phyloP scores from a whole-genome alignment of 345 rosid species.

The Triadica sebifera region DNA sequence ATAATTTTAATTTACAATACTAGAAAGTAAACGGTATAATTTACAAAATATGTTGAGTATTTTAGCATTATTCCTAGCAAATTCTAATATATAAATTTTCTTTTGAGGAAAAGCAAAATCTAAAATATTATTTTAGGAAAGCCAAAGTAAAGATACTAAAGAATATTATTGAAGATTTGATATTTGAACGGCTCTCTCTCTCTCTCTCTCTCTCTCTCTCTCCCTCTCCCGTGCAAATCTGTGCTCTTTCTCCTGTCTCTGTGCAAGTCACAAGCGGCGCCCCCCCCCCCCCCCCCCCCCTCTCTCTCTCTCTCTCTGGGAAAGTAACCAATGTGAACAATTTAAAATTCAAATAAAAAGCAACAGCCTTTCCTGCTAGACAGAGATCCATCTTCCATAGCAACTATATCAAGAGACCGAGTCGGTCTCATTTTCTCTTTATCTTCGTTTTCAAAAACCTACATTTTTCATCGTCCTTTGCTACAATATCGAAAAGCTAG shows the following conservation, averaged over 20 bases:
- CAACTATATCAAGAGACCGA: not conserved
- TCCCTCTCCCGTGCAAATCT: not conserved
- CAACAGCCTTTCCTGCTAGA: not conserved
- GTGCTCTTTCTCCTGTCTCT: not conserved
- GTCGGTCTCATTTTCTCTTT: not conserved
- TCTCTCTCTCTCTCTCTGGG: not conserved
- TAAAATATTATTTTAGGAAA: not conserved
- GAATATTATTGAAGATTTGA: not conserved
- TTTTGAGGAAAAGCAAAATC: no score
- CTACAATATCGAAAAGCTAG: not conserved
- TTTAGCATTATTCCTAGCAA: no score
- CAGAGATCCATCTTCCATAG: slow-evolving; percentile 1
- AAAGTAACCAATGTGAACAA: slow-evolving; percentile 10
- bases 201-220: no score
- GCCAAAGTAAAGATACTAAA: no score
- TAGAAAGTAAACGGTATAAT: no score
- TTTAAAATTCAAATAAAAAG: slow-evolving; percentile 11
- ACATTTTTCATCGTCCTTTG: not conserved
- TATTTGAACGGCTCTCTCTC: no score
- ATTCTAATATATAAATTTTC: no score
- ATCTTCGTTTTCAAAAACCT: not conserved
- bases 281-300: slow-evolving; percentile 13
- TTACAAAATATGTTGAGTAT: no score
- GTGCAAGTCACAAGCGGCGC: not conserved
- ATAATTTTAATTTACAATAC: no score